Percentiles rank a stretch among this genome's conserved stretches.
Evolutionary conservation across 768 basidiomycete species (phyloP).

Genomic region (Clavaria fumosa): DNA sequence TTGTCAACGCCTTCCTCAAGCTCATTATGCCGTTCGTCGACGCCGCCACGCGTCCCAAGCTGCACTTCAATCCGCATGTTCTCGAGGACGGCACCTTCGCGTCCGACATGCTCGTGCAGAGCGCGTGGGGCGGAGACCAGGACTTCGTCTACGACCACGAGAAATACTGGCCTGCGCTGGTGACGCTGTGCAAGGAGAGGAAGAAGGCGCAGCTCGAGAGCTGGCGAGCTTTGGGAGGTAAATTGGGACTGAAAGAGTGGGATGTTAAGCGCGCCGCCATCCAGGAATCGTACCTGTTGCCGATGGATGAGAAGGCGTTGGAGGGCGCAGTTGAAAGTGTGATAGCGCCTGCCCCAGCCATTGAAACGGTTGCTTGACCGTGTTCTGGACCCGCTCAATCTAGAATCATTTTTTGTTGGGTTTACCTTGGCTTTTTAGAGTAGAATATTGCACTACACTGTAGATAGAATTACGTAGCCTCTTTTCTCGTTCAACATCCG

Average conservation of each 20-base stretch:
- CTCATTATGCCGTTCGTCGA: slow-evolving; percentile 72
- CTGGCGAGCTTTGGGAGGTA: slow-evolving; percentile 58
- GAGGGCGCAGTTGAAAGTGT: no score
- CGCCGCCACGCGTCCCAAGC: slow-evolving; percentile 60
- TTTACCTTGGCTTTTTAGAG: no score
- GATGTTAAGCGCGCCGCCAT: slow-evolving; percentile 51
- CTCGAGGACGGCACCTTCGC: slow-evolving; percentile 54
- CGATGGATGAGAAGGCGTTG: no score
- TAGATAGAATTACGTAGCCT: no score
- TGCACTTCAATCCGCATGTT: slow-evolving; percentile 59
- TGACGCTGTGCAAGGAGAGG: slow-evolving; percentile 37
- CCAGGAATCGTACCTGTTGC: no score
- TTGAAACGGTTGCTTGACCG: no score
- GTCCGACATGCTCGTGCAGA: slow-evolving; percentile 50
- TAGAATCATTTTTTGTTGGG: no score
- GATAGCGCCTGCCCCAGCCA: no score
- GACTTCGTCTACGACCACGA: slow-evolving; percentile 63
- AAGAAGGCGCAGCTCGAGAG: slow-evolving; percentile 33
- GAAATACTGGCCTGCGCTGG: slow-evolving; percentile 57
- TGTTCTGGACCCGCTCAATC: no score
- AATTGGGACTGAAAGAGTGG: slow-evolving; percentile 64
- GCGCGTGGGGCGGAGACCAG: slow-evolving; percentile 53
- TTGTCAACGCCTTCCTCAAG: slow-evolving; percentile 61
- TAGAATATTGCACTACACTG: no score
- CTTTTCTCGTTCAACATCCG: no score